These are phyloP conservation scores for Phytophthora pini DNA, from an alignment of 352 stramenopile species.

Conservation along the genomic window DNA sequence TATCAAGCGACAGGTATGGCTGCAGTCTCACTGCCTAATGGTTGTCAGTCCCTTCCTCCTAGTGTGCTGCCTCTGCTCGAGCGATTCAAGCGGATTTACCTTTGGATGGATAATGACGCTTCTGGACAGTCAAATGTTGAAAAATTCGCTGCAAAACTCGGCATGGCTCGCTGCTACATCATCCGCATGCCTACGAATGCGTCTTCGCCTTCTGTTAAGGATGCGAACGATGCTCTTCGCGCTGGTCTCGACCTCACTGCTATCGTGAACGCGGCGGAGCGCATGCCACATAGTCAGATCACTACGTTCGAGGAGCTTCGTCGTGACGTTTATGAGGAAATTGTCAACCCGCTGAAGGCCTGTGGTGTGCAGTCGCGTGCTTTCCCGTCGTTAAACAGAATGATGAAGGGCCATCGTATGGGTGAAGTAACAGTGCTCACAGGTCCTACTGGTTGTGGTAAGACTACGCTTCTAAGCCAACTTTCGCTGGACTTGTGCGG, in stretches of 20 bases:
- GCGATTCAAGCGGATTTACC: constrained; percentile 96
- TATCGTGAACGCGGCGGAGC: constrained; percentile 84
- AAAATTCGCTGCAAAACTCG: constrained; percentile 97
- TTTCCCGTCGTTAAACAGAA: constrained; percentile 94
- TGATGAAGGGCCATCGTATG: constrained; percentile 97
- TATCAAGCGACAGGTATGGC: constrained; percentile 94
- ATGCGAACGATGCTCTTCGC: constrained; percentile 98
- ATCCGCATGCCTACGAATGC: constrained; percentile 75
- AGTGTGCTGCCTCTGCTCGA: constrained; percentile 96
- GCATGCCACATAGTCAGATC: constrained; percentile 94
- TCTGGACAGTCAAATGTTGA: constrained; percentile 95
- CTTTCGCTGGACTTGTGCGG: constrained; percentile 92
- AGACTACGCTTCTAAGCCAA: constrained; percentile 95
- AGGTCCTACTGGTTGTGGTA: constrained; percentile 96
- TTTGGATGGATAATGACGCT: constrained; percentile 99
- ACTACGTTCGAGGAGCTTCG: constrained; percentile 93
- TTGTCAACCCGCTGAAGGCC: constrained; percentile 95
- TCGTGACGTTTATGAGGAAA: constrained; percentile 94
- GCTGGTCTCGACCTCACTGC: constrained; percentile 87
- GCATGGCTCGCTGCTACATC: constrained; percentile 90
- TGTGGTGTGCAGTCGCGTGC: constrained; percentile 92
- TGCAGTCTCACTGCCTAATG: constrained; percentile 97
- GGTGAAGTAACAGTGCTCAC: constrained; percentile 99
- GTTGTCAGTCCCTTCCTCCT: constrained; percentile 94
- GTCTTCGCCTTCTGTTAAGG: constrained; percentile 85